Percentiles rank a stretch among this genome's conserved stretches.
phyloP scores from a whole-genome alignment of 83 land plant species.

The Thuja plicata region DNA sequence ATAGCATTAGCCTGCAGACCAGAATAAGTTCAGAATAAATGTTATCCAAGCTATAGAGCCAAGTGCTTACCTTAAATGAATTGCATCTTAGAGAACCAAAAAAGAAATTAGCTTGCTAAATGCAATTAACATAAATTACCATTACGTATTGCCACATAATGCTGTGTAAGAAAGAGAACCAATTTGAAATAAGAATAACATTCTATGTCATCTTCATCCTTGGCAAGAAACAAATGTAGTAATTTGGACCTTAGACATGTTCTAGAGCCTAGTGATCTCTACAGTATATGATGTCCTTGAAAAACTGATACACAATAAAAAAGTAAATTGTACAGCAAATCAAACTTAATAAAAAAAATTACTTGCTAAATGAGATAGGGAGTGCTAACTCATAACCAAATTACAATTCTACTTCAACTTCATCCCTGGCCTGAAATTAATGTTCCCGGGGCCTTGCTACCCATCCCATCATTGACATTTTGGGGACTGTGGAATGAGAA shows the following conservation, averaged over 20 bases:
- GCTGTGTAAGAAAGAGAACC: not conserved
- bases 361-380: not conserved
- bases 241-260: not conserved
- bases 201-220: not conserved
- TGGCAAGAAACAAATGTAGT: slow-evolving; percentile 3
- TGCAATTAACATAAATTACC: not conserved
- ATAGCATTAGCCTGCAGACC: slow-evolving; percentile 92
- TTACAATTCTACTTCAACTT: not conserved
- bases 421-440: not conserved
- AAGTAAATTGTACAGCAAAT: not conserved
- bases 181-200: not conserved
- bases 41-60: not conserved
- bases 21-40: slow-evolving; percentile 9
- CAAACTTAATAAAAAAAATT: not conserved
- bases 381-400: not conserved
- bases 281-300: not conserved
- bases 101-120: not conserved
- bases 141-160: not conserved
- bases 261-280: not conserved
- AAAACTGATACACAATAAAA: not conserved
- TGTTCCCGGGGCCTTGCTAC: no score
- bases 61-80: not conserved
- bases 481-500: no score
- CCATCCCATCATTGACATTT: no score
- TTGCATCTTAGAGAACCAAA: not conserved